Evolutionary conservation across 2,329 filamentous ascomycete species (phyloP), one percentile per base, ranked within the genome.

Genomic region (Fusarium sp.): DNA sequence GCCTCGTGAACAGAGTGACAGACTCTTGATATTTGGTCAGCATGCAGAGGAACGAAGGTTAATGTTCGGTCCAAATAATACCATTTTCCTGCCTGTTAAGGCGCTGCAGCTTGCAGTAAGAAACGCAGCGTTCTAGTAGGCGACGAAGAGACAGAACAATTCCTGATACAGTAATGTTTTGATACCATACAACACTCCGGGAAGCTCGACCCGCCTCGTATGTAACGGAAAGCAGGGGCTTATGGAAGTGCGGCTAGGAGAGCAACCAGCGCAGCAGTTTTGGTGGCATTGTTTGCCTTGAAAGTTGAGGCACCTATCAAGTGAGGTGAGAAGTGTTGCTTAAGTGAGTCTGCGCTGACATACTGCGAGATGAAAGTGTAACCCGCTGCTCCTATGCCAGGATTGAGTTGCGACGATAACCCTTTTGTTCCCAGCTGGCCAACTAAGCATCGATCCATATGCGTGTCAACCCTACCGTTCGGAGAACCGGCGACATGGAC

Each of bases 1-100:
- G 55, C 45, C 63, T 53, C 51, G 52, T 56, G 41, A 51, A 57
- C 52, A 29, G 36, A 42, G 39, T 53, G 44, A 50, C 56, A 61
- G 57, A 59, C 71, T 73, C 67, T 72, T 63, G 62, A 71, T 72
- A 64, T 64, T 62, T 68, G 49, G 39, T 62, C 62, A 50, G 36
- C 46, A 23, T 44, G 44, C 65, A 59, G 63, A 59, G 51, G 51
- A 54, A 67, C 39, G 46, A 62, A 55, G 35, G 52, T 63, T 56
- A 52, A 55, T 15, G 37, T 21, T 39, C 19, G 35, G 36, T 44
- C 35, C 31, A 19, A 41, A 33, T 41, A 35, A 46, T 39, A 15
- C n/a, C 56, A 47, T 36, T 27, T 23, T 36, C 27, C 31, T 38
- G 14, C 25, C 29, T n/a, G 29, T 41, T 27, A 32, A 25, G 17